These are phyloP conservation scores for Solanum pennellii DNA, from an alignment of 257 asterid genomes.

Conservation along the genomic window DNA sequence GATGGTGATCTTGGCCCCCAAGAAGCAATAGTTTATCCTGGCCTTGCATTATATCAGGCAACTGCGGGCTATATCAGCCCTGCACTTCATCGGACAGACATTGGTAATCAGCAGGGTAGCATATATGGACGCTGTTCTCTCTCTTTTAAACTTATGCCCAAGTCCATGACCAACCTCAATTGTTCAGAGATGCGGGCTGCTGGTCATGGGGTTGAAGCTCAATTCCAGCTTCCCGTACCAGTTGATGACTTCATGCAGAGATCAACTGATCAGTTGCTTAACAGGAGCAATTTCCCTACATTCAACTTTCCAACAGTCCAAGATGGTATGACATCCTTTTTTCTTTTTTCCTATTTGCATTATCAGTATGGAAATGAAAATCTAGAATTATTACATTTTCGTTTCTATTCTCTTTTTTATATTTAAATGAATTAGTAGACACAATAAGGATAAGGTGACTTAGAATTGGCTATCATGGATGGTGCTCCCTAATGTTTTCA, in stretches of 20 bases:
- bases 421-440: neutral
- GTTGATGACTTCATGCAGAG: conserved; percentile 97
- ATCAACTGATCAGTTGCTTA: conserved; percentile 80
- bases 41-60: conserved; percentile 91
- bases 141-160: conserved; percentile 92
- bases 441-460: neutral
- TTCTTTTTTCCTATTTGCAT: neutral
- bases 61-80: conserved; percentile 91
- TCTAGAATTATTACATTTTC: neutral
- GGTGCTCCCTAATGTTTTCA: neutral
- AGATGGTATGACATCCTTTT: conserved; percentile 46
- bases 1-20: conserved; percentile 95
- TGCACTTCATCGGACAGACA: conserved; percentile 60
- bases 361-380: neutral
- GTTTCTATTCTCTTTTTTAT: neutral
- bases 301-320: conserved; percentile 57
- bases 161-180: conserved; percentile 72
- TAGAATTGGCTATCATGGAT: neutral
- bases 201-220: conserved; percentile 94
- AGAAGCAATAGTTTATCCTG: conserved; percentile 83
- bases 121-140: conserved; percentile 70
- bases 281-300: conserved; percentile 41
- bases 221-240: conserved; percentile 81
- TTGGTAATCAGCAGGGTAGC: conserved; percentile 44
- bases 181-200: conserved; percentile 98